These are phyloP conservation scores for Termitomyces sp. DNA, from an alignment of 768 basidiomycete species.

Conservation along the genomic window DNA sequence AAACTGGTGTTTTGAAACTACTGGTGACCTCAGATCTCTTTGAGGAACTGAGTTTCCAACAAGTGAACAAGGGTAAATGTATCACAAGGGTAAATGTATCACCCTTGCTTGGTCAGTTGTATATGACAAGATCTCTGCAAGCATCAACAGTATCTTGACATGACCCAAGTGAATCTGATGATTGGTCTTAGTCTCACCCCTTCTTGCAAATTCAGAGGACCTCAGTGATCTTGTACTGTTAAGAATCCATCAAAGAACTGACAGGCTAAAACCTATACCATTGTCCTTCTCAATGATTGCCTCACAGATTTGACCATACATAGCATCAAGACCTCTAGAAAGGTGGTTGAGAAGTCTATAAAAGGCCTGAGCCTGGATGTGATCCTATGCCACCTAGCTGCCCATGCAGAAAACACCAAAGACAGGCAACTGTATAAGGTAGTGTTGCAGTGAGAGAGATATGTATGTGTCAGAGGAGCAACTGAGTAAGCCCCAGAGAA, in stretches of 20 bases:
- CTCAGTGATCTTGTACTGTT: not conserved
- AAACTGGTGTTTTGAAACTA: too few species aligned
- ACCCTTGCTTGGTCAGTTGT: not conserved
- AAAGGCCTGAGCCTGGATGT: too few species aligned
- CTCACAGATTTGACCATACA: slow-evolving; percentile 4
- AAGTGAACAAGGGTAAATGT: slow-evolving; percentile 8
- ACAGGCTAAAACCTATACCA: not conserved
- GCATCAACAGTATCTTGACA: slow-evolving; percentile 6
- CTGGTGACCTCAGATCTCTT: too few species aligned
- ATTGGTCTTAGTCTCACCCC: slow-evolving; percentile 2
- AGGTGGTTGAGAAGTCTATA: not conserved
- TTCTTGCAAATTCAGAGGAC: slow-evolving; percentile 3
- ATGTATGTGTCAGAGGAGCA: too few species aligned
- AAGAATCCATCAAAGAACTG: slow-evolving; percentile 3
- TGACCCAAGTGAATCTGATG: slow-evolving; percentile 2
- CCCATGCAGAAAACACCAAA: too few species aligned
- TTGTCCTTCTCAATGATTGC: not conserved
- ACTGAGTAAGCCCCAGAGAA: too few species aligned
- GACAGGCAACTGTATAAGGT: too few species aligned
- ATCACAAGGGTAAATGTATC: not conserved
- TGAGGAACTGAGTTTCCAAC: slow-evolving; percentile 2
- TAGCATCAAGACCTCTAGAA: slow-evolving; percentile 4
- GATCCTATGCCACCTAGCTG: too few species aligned
- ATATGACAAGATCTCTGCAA: slow-evolving; percentile 6
- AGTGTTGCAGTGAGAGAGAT: too few species aligned